phyloP scores from a whole-genome alignment of 2,329 filamentous ascomycete species.

The Periconia sp. region DNA sequence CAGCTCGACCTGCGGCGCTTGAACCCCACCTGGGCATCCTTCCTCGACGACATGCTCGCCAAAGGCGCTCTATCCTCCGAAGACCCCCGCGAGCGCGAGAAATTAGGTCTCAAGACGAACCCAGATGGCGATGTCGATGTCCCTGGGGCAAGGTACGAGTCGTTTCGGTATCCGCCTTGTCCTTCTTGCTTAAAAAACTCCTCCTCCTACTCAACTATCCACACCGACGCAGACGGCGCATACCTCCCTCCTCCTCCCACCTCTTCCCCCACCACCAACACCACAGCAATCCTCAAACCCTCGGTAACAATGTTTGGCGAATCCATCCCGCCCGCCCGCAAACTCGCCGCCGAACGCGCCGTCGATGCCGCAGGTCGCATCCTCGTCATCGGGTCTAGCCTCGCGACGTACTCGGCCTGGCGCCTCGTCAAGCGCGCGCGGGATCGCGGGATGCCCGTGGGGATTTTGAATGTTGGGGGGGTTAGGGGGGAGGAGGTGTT shows the following conservation, averaged over 20 bases:
- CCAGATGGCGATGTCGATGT: conserved; percentile 94
- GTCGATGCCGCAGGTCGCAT: conserved; percentile 73
- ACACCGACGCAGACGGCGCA: conserved; percentile 78
- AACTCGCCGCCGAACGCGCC: conserved; percentile 73
- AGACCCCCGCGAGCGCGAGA: conserved; percentile 68
- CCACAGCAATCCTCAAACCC: conserved; percentile 69
- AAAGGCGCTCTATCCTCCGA: conserved; percentile 78
- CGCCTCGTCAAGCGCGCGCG: conserved; percentile 80
- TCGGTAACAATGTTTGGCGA: conserved; percentile 97
- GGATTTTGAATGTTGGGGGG: conserved; percentile 84
- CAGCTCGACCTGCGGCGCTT: conserved; percentile 74
- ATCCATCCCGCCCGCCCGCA: conserved; percentile 71
- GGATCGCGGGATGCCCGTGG: conserved; percentile 81
- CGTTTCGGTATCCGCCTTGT: conserved; percentile 89
- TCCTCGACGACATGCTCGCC: conserved; percentile 70
- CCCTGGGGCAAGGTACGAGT: conserved; percentile 81
- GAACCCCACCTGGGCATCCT: conserved; percentile 83
- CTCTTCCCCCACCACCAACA: neutral
- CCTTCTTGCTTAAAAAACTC: conserved; percentile 61
- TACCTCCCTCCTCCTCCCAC: conserved; percentile 52
- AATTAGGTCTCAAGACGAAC: conserved; percentile 76
- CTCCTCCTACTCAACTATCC: conserved; percentile 57
- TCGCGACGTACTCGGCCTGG: conserved; percentile 96
- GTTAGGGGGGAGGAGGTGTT: conserved; percentile 77
- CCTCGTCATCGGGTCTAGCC: conserved; percentile 81